Base-by-base conservation (phyloP, 495 filamentous ascomycete species). In the Aspergillus ostianus region DNA sequence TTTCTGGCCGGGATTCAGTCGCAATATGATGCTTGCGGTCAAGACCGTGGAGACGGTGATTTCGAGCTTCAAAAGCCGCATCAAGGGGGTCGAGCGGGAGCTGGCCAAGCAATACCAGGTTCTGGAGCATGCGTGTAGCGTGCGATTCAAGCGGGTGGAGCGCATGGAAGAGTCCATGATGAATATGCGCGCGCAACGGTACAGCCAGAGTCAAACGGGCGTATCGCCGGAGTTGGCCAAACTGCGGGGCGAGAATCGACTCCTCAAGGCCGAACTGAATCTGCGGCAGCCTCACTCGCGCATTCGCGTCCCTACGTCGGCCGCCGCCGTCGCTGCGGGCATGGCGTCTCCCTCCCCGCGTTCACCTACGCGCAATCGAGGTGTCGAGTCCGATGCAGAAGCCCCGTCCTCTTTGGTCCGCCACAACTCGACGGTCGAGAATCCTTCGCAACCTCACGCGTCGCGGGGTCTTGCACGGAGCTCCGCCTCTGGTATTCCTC, bases 71-170 rank as follows among this genome's bases (percentile, higher is more conserved):
- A 90, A 90, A 67, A 76, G 78, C 47, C 87, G 90, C 58, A 88
- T 96, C 70, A 89, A 88, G 63, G 75, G 76, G n/a, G 85, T 97
- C 44, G 95, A 98, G 65, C 87, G 89, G 54, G 90, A 95, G 51
- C 77, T 98, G 15, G 90, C 86, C 83, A 90, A 90, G 64, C 91
- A 97, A 63, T 98, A 96, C 66, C 88, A 96, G 57, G 84, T 84
- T 2, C 82, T 98, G 20, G 93, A 97, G 74, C 86, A 85, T 61
- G 87, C 85, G 23, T 85, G 96, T 46, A 88, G 92, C 56, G 71
- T 85, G 21, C 87, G 92, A 21, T 84, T 87, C 64, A 92, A 93
- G 71, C 88, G 90, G 59, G 80, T 98, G n/a, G 94, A 98, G 44
- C 84, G 89, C 2, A 79, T 98, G 0, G 94, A 98, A 72, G 82